Evolutionary conservation across 495 filamentous ascomycete genomes (phyloP), one percentile per base, ranked within the genome.

Genomic region (Hypoxylon fuscum): DNA sequence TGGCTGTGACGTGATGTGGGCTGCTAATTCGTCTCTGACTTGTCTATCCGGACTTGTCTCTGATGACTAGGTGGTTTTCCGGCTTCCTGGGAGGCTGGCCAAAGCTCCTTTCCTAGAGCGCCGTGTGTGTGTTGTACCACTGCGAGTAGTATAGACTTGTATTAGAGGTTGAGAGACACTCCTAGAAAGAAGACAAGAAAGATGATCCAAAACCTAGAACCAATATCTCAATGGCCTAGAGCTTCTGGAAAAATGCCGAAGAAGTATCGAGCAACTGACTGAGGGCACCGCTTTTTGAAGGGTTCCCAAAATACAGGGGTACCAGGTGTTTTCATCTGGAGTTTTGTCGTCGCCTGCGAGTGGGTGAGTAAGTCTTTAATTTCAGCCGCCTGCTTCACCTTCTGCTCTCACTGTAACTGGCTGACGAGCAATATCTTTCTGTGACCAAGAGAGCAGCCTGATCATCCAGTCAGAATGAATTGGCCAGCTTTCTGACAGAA

Each of bases 31-130:
- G 57, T 63, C 49, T 62, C 54, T 55, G 15, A 51, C 35, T 51
- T 59, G 54, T 63, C 59, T 68, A 55, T 56, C 49, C 48, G 40
- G 37, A 9, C 35, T 20, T 55, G 59, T 68, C 59, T 68, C 52
- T 68, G 54, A 55, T 59, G 50, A 46, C 27, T 55, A 25, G 9
- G 15, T 20, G 15, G 4, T 40, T 42, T n/a, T 32, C 32, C 46
- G 20, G 56, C 40, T 55, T 43, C 18, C 38, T 46, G 14, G n/a
- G 23, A 29, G 18, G 21, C 7, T n/a, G 43, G 43, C 18, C 14
- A 53, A 27, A 35, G 27, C 44, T 44, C 49, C 62, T 52, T 34
- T 18, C 45, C 27, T 15, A 10, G 34, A 20, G 42, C 18, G 31
- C n/a, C 1, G n/a, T 8, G 35, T 45, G 27, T 29, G 21, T 35